Base-by-base conservation (phyloP, 768 basidiomycete genomes). In the Hygrophorus russula region DNA sequence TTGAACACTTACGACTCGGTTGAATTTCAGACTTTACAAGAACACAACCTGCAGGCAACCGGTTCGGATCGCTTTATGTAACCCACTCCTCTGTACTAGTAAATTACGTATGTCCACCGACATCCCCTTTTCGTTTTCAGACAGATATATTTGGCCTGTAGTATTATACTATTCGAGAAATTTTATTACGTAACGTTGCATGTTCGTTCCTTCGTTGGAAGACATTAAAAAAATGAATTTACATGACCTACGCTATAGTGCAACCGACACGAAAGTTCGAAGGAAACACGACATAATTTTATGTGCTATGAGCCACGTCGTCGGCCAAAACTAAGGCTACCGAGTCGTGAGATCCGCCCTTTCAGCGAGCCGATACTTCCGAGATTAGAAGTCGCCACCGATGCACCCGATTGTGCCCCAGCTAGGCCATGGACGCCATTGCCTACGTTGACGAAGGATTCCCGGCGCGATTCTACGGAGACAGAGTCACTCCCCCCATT, bases 301-400 rank as follows among this genome's bases (percentile, higher is more conserved):
- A 44, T 46, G 46, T 38, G 49, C 46, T 49, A 45, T 36, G 41
- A 48, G 46, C 39, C 54, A 17, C 57, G 57, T 32, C 73, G 69
- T 39, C 80, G 69, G 20, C 78, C 78, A 57, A 82, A 81, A 49
- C 67, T 80, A 13, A 87, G 63, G 54, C 82, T 86, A 15, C 84
- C 83, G 46, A 89, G 79, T 36, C 81, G 74, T 31, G 82, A 83
- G 52, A 87, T 75, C 10, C 85, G 76, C 1, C 78, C 83, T 56
- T 75, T 80, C 38, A 87, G 63, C 3, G 82, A 83, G 8, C 75
- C 73, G 48, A 73, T 66, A 18, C 66, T 77, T 11, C 80, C 78
- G 48, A 80, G 69, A 33, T 77, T 77, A 2, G 83, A 82, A 14
- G 71, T 69, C 46, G 74, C 70, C 11, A 77, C 66, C 9, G 82